Percentiles rank a stretch among this genome's conserved stretches.
phyloP scores from a whole-genome alignment of 208 protist genomes.

The Willaertia magna region DNA sequence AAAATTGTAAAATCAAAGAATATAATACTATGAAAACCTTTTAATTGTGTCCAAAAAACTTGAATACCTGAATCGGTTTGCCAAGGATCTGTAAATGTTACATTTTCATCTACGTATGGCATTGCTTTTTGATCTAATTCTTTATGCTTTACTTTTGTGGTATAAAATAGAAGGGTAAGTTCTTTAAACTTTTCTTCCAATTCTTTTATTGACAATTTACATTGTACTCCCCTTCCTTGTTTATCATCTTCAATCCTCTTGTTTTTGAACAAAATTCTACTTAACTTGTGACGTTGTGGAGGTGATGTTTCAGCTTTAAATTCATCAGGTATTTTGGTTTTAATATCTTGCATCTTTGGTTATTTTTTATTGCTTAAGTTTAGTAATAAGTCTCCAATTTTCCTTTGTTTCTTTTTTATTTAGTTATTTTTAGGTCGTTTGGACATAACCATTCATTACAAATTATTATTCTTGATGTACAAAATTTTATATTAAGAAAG shows the following conservation, averaged over 20 bases:
- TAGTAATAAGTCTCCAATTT: no score
- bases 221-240: not conserved
- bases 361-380: no score
- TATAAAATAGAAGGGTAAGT: not conserved
- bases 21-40: not conserved
- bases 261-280: not conserved
- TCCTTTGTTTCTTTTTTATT: not conserved
- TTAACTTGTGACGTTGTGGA: not conserved
- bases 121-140: not conserved
- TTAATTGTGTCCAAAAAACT: not conserved
- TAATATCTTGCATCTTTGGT: no score
- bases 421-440: not conserved
- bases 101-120: not conserved
- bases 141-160: not conserved
- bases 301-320: no score
- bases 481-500: no score
- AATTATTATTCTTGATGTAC: not conserved
- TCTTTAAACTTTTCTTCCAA: not conserved
- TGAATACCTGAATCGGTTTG: not conserved
- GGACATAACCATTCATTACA: not conserved
- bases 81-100: slow-evolving; percentile 6
- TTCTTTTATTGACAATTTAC: not conserved
- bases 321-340: no score
- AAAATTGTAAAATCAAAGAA: not conserved
- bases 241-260: not conserved